These are phyloP conservation scores for Pyrenochaeta sp. DNA, from an alignment of 2,329 filamentous ascomycete species.

Conservation along the genomic window DNA sequence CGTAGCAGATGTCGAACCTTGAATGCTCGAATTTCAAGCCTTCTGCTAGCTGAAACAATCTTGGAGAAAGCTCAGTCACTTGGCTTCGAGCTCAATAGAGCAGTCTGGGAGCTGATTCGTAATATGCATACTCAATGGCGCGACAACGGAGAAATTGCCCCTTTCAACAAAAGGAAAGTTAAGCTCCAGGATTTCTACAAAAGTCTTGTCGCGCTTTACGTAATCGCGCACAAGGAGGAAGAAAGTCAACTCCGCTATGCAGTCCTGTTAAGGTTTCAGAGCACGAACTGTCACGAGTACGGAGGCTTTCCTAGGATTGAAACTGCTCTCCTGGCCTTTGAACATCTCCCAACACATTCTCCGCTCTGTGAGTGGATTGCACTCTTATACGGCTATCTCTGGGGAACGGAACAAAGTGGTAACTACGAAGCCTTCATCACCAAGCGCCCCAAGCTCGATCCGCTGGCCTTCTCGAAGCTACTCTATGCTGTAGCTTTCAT, in stretches of 20 bases:
- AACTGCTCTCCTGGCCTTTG: conserved; percentile 5
- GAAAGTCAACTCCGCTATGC: conserved; percentile 12
- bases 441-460: neutral
- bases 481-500: conserved; percentile 5
- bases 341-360: conserved; percentile 13
- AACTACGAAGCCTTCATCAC: conserved; percentile 11
- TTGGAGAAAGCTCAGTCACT: neutral
- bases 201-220: conserved; percentile 23
- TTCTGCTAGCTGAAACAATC: neutral
- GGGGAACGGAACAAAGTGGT: conserved; percentile 11
- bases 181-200: conserved; percentile 22
- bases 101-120: neutral
- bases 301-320: neutral
- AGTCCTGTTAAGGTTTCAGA: conserved; percentile 21
- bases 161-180: neutral
- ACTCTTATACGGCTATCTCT: conserved; percentile 21
- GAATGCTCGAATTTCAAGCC: neutral
- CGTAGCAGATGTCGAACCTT: neutral
- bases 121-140: conserved; percentile 7
- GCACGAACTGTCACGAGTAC: conserved; percentile 10
- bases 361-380: conserved; percentile 27
- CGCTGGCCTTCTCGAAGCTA: conserved; percentile 13
- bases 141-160: neutral
- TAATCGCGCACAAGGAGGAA: conserved; percentile 9
- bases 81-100: neutral